phyloP scores from a whole-genome alignment of 495 filamentous ascomycete species.

The Oidiodendron maius region DNA sequence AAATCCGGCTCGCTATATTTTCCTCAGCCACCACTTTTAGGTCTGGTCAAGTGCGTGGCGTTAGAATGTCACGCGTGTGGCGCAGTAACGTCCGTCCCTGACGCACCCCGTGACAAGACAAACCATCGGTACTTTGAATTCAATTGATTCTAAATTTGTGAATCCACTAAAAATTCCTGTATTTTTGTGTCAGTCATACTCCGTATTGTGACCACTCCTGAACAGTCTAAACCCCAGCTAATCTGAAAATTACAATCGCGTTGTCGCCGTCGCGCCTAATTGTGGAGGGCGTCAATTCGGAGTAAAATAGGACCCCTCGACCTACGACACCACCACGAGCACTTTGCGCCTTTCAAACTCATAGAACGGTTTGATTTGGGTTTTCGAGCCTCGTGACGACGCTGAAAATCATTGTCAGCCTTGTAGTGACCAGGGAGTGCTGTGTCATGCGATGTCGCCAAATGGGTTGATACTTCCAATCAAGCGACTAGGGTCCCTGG shows the following conservation, averaged over 20 bases:
- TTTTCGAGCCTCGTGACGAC: constrained; percentile 20
- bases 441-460: constrained; percentile 18
- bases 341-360: no score
- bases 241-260: constrained; percentile 23
- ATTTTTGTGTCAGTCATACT: constrained; percentile 21
- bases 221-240: constrained; percentile 16
- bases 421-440: constrained; percentile 16
- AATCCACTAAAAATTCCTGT: constrained; percentile 16
- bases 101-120: constrained; percentile 18
- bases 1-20: neutral
- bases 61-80: constrained; percentile 2
- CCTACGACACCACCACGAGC: no score
- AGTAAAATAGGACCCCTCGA: no score
- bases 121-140: constrained; percentile 21
- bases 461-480: constrained; percentile 21
- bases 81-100: neutral
- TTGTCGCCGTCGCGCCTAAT: constrained; percentile 22
- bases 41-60: neutral
- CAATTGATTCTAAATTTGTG: no score
- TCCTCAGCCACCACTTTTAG: neutral
- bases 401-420: constrained; percentile 22
- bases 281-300: constrained; percentile 21
- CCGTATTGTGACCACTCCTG: constrained; percentile 21
- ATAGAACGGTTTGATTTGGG: constrained; percentile 20
- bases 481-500: constrained; percentile 5